These are phyloP conservation scores for Leishmania aethiopica DNA, from an alignment of 208 protist species.

Conservation along the genomic window DNA sequence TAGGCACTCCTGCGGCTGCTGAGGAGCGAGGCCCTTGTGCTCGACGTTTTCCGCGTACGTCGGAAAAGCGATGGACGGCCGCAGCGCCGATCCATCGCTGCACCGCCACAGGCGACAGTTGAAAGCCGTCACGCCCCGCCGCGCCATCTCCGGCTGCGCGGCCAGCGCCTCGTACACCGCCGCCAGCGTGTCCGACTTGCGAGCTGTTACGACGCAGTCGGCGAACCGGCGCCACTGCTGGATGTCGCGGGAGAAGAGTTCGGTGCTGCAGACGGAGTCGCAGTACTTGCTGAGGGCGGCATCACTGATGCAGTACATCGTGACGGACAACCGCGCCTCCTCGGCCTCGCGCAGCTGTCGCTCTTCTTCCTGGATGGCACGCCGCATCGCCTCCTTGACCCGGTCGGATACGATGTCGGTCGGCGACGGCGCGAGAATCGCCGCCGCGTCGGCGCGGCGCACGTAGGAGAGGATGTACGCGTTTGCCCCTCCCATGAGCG, in stretches of 20 bases:
- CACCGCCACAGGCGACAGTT: slow-evolving; percentile 61
- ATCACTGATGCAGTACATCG: slow-evolving; percentile 63
- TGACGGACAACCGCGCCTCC: slow-evolving; percentile 41
- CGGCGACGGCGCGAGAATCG: slow-evolving; percentile 58
- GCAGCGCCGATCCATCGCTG: slow-evolving; percentile 24
- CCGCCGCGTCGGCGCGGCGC: slow-evolving; percentile 60
- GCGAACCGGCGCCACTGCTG: slow-evolving; percentile 27
- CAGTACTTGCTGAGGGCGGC: slow-evolving; percentile 44
- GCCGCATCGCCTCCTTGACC: slow-evolving; percentile 59
- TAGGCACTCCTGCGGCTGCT: slow-evolving; percentile 17
- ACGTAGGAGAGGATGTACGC: slow-evolving; percentile 90
- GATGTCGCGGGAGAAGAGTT: slow-evolving; percentile 56
- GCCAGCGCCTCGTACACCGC: slow-evolving; percentile 57
- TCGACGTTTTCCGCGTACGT: slow-evolving; percentile 33
- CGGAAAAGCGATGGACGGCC: slow-evolving; percentile 36
- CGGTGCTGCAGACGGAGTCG: slow-evolving; percentile 31
- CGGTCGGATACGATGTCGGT: slow-evolving; percentile 64
- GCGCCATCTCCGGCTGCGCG: slow-evolving; percentile 31
- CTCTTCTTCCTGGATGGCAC: slow-evolving; percentile 62
- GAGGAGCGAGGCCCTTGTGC: not conserved
- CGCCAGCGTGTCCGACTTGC: slow-evolving; percentile 51
- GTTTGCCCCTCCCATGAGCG: slow-evolving; percentile 36
- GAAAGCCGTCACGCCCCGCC: slow-evolving; percentile 26
- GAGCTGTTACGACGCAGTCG: slow-evolving; percentile 51
- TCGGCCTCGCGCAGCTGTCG: slow-evolving; percentile 40